Percentiles rank a stretch among this genome's conserved stretches.
Conservation (phyloP, 2,329 filamentous ascomycete genomes). For the Tolypocladium tropicale region DNA sequence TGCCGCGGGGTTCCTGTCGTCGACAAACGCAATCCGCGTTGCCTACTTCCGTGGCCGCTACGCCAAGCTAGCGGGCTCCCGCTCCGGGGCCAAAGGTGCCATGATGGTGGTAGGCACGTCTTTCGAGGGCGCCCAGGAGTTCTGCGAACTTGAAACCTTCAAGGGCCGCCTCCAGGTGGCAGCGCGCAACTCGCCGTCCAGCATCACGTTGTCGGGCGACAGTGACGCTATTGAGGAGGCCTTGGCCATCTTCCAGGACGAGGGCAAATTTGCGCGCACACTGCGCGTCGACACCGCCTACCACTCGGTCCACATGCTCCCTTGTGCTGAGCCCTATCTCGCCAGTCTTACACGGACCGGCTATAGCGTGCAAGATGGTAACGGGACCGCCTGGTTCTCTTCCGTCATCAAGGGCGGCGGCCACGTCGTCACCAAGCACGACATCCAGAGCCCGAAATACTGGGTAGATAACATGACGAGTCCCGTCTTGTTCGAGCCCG, state of each 20-base stretch:
- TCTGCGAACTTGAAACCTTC: neutral
- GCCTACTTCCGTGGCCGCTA: constrained; percentile 14
- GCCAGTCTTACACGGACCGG: neutral
- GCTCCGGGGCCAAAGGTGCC: neutral
- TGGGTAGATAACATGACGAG: neutral
- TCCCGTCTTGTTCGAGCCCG: neutral
- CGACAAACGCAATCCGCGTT: constrained; percentile 15
- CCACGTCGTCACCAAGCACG: too few relatives aligned
- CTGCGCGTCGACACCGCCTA: neutral
- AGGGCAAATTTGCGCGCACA: neutral
- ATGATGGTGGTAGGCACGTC: neutral
- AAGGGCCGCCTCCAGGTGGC: neutral
- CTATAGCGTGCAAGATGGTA: neutral
- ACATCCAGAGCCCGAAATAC: neutral
- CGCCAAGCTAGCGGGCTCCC: neutral
- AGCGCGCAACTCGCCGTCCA: neutral
- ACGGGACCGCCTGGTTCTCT: neutral
- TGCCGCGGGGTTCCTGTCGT: constrained; percentile 8
- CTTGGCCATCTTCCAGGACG: neutral
- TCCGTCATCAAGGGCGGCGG: too few relatives aligned
- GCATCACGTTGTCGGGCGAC: neutral
- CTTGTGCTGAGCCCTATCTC: neutral
- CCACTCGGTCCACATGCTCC: neutral
- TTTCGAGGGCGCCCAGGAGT: neutral
- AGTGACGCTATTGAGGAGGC: neutral